phyloP scores from a whole-genome alignment of 164 flowering plant species.

The Saururus chinensis region DNA sequence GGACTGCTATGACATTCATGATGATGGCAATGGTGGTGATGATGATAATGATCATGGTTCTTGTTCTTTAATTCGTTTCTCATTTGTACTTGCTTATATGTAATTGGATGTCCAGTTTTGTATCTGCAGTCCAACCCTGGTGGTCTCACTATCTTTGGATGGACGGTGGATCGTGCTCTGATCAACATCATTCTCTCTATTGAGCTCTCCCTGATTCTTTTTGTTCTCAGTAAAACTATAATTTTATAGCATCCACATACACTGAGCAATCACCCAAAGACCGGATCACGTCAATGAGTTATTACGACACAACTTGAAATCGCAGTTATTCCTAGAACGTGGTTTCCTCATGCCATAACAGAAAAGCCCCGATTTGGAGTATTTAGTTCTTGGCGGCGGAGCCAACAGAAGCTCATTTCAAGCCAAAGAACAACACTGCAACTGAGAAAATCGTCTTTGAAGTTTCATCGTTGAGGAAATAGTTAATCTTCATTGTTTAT shows the following conservation, averaged over 20 bases:
- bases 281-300: too few relatives aligned
- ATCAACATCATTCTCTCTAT: slow-evolving; percentile 62
- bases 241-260: slow-evolving; percentile 5
- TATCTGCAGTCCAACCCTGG: slow-evolving; percentile 81
- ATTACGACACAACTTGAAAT: too few relatives aligned
- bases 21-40: not conserved
- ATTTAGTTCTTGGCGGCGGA: too few relatives aligned
- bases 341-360: not conserved
- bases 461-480: too few relatives aligned
- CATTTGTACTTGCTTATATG: not conserved
- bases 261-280: too few relatives aligned
- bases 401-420: too few relatives aligned
- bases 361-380: not conserved
- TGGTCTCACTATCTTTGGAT: slow-evolving; percentile 80
- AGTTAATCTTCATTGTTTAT: too few relatives aligned
- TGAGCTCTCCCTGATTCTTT: slow-evolving; percentile 56
- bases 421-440: too few relatives aligned
- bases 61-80: not conserved
- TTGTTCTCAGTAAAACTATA: slow-evolving; percentile 49
- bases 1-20: not conserved
- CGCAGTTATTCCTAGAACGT: too few relatives aligned
- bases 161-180: slow-evolving; percentile 65
- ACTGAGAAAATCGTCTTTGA: too few relatives aligned
- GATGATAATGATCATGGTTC: not conserved
- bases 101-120: slow-evolving; percentile 41